Conservation (phyloP, 2,329 filamentous ascomycete species). For the Phyllosticta capitalensis region DNA sequence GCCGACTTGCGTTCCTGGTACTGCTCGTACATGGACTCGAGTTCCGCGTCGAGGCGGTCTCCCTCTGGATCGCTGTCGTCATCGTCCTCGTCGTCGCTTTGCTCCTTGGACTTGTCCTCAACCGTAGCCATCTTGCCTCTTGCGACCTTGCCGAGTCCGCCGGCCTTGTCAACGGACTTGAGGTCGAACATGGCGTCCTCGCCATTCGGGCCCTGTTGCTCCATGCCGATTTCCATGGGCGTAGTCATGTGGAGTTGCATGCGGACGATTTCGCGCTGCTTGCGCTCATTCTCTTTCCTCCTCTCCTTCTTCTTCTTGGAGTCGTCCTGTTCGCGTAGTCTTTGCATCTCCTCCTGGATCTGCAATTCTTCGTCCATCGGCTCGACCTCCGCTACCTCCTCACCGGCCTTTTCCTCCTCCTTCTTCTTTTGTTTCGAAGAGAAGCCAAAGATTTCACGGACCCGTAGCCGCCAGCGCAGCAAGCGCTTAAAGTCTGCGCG, state of each 20-base stretch:
- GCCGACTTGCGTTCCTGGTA: conserved; percentile 75
- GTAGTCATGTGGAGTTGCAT: conserved; percentile 97
- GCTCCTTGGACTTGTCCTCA: conserved; percentile 36
- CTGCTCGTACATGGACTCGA: conserved; percentile 79
- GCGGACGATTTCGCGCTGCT: conserved; percentile 87
- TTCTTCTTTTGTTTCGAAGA: conserved; percentile 59
- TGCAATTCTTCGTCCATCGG: conserved; percentile 91
- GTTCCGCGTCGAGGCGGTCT: conserved; percentile 71
- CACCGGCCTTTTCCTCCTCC: conserved; percentile 40
- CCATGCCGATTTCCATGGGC: conserved; percentile 91
- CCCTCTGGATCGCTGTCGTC: conserved; percentile 67
- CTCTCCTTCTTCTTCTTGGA: conserved; percentile 73
- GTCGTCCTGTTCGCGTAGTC: conserved; percentile 68
- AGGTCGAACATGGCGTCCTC: conserved; percentile 80
- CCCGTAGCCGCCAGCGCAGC: conserved; percentile 79
- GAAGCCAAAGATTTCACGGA: conserved; percentile 85
- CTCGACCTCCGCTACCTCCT: conserved; percentile 74
- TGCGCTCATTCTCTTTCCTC: conserved; percentile 82
- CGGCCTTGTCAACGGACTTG: conserved; percentile 68
- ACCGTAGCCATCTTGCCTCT: conserved; percentile 70
- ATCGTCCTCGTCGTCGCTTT: conserved; percentile 43
- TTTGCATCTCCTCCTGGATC: conserved; percentile 79
- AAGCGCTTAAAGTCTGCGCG: conserved; percentile 90
- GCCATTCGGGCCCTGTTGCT: conserved; percentile 68
- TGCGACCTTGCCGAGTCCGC: conserved; percentile 57